Base-by-base conservation (phyloP, 2,329 filamentous ascomycete genomes). In the Colletotrichum filicis region DNA sequence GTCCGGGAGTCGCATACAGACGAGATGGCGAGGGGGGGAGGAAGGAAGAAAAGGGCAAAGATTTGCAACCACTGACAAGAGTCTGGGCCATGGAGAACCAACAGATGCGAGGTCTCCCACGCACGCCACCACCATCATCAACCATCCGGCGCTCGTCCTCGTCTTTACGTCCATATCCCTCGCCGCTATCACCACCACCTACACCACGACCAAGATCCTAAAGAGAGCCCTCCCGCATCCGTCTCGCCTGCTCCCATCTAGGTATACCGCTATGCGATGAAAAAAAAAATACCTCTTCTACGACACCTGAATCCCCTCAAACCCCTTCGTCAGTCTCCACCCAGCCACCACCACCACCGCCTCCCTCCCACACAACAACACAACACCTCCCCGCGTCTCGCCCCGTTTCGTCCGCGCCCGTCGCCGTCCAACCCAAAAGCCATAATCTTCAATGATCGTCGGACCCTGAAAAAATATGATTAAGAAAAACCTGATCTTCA, bases 361-460 rank as follows among this genome's bases (percentile, higher is more conserved):
- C 42, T 19, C 42, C 22, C 32, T 24, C 12, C 66, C 66, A 32
- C 30, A 32, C 30, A 42, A 6, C 66, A 35, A 24, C 16, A 56
- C 46, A 14, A 55, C 61, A 26, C 60, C 66, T 57, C 52, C 52
- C 66, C 63, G 35, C 63, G 28, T 35, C 60, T 64, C 32, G 58
- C 46, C 60, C 19, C 67, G 67, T 70, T 70, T 66, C 22, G 60
- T 24, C 42, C 35, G 67, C 35, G 53, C 28, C 37, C 60, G 28
- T 42, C 55, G 62, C 42, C 30, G 24, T 59, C 60, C 53, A 70
- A 55, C 67, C 60, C 67, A 49, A 58, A 58, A 35, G 55, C 59
- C 66, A 37, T 55, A 73, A 73, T 70, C 70, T 70, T 73, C 70
- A 70, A 52, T 49, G 70, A 73, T 73, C 66, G 70, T 70, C 66